Base-by-base conservation (phyloP, 78 protist species). In the Dictyostelium firmibasis region DNA sequence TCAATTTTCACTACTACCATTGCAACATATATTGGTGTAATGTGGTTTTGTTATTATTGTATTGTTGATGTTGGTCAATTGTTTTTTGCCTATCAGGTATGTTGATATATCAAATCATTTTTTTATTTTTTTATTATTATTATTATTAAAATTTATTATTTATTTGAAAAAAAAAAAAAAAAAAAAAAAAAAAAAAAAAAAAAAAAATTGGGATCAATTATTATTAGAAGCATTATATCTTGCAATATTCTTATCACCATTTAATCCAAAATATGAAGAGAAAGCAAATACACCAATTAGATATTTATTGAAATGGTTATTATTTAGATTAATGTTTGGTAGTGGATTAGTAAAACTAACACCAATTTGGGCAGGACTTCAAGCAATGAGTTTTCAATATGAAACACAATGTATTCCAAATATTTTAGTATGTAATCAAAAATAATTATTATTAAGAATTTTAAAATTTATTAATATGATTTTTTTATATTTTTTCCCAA, bases 371-470 rank as follows among this genome's bases (percentile, higher is more conserved):
- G 60, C 75, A 76, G 25, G 35, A 5, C 92, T 97, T 47, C 88
- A 92, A 44, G 98, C 98, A 23, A 76, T 92, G 83, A 53, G 72
- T 31, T 92, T 33, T 81, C 98, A 95, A 44, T 97, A 85, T 35
- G 98, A 92, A 43, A 85, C 94, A 10, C 96, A 95, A 85, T 92
- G 96, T 87, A 64, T 97, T 3, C 98, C 98, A 35, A 95, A 95
- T 14, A 75, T 91, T 13, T 77, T 85, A 23, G 95, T 96, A 81
- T 81, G 83, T 77, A 18, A 7, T 20, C 10, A 9, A 27, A 11
- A 6, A 72, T 72, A 13, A 31, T 14, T n/a, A n/a, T n/a, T n/a
- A n/a, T n/a, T n/a, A n/a, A n/a, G n/a, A n/a, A n/a, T n/a, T n/a
- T n/a, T n/a, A n/a, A n/a, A n/a, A n/a, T 20, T 35, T n/a, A 33